phyloP scores from a whole-genome alignment of 169 alveolate species.

The Amoebophrya sp. region DNA sequence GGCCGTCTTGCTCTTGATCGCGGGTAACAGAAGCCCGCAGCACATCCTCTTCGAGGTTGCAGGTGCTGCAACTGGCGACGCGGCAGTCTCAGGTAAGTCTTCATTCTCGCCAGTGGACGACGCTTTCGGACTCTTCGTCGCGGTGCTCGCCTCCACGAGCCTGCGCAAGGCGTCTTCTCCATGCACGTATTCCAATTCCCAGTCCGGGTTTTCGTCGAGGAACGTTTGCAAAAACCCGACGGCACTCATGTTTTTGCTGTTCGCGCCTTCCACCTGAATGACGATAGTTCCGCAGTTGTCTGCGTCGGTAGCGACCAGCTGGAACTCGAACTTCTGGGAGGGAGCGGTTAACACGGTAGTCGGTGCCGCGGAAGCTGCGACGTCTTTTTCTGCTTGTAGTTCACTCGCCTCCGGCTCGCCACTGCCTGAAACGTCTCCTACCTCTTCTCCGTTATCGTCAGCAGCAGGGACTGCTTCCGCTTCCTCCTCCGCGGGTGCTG shows the following conservation, averaged over 20 bases:
- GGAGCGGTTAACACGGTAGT: not conserved
- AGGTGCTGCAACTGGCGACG: conserved; percentile 32
- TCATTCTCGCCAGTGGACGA: too few relatives aligned
- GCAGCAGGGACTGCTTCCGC: too few relatives aligned
- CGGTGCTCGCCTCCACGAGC: not conserved
- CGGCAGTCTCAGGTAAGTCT: too few relatives aligned
- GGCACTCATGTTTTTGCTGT: not conserved
- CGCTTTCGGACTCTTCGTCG: too few relatives aligned
- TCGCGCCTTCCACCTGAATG: not conserved
- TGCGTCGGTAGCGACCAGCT: not conserved
- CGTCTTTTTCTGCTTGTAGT: not conserved
- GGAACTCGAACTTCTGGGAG: not conserved
- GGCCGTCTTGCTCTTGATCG: conserved; percentile 49
- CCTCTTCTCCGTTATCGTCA: not conserved
- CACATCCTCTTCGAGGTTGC: not conserved
- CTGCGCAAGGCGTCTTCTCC: not conserved
- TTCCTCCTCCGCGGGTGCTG: too few relatives aligned
- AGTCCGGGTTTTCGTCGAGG: not conserved
- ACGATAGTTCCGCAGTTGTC: not conserved
- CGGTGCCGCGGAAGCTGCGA: not conserved
- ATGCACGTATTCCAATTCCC: not conserved
- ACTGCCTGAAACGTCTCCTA: not conserved
- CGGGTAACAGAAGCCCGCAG: conserved; percentile 37
- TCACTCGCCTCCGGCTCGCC: not conserved
- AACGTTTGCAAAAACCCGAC: not conserved